A percentile compares a stretch with the other conserved stretches of the same genome.
These are phyloP conservation scores for Exserohilum turcica DNA, from an alignment of 2,329 filamentous ascomycete genomes.

Conservation along the genomic window DNA sequence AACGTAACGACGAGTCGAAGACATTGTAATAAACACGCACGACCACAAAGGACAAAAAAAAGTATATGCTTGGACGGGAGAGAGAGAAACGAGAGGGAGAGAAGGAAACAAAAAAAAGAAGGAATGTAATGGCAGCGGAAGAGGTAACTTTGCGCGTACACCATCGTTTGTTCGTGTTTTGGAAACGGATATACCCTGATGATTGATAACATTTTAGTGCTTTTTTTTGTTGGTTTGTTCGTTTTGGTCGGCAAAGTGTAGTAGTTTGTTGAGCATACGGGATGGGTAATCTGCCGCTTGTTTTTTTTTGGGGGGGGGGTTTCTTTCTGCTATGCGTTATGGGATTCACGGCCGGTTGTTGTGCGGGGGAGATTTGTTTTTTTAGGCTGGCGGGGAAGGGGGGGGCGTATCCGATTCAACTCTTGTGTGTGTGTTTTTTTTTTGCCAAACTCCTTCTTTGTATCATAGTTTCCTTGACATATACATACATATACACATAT, in stretches of 20 bases:
- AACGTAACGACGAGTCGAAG: background rate
- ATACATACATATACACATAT: no score
- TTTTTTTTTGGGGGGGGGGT: no score
- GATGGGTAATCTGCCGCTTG: constrained; percentile 1
- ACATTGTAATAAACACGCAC: background rate
- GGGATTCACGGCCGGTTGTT: constrained; percentile 7
- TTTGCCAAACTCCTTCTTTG: background rate
- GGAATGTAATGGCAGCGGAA: constrained; percentile 16
- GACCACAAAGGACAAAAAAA: constrained; percentile 1
- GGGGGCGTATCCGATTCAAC: no score
- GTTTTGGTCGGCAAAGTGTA: background rate
- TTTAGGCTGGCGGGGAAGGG: no score
- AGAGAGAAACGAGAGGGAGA: background rate
- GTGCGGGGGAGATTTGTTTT: no score
- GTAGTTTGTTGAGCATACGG: background rate
- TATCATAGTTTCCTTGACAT: constrained; percentile 7
- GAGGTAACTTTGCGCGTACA: constrained; percentile 5
- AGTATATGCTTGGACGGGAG: background rate
- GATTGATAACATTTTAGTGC: background rate
- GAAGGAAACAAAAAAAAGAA: background rate
- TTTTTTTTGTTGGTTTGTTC: background rate
- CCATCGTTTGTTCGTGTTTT: constrained; percentile 11
- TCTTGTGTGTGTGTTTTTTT: no score
- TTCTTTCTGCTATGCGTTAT: background rate
- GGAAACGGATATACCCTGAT: constrained; percentile 13